Base-by-base conservation (phyloP, 192 early-diverging fungal genomes). In the Glomus cerebriforme region DNA sequence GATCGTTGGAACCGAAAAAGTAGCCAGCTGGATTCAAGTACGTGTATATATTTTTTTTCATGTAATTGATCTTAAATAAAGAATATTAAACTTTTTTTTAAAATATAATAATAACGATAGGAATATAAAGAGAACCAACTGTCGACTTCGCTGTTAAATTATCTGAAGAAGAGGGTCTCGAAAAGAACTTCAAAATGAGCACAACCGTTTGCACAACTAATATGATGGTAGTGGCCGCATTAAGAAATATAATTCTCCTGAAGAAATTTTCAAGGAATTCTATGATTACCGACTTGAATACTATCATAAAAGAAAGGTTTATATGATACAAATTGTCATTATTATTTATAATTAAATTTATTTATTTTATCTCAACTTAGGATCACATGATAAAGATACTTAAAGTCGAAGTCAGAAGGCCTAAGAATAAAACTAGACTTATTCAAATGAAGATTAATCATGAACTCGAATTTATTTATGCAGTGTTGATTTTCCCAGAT, bases 401-500 rank as follows among this genome's bases (percentile, higher is more conserved):
- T 9, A 84, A 89, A 15, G 88, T 88, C 69, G 91, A 95, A 34
- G 88, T 89, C 81, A 86, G 85, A 58, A 86, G 89, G 7, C 81
- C 94, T 2, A 92, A 96, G 73, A 97, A 97, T 86, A 94, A 94
- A 76, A 91, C 92, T 17, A 89, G 92, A 13, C 98, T 99, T 74
- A 93, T 98, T 45, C 81, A 90, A 59, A 95, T 97, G 86, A 96
- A 98, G 67, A 95, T 98, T 73, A 81, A 92, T 22, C 92, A 92
- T 47, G 91, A 92, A 66, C 88, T 99, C 8, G 79, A 88, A 31
- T 93, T 97, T 59, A n/a, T n/a, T n/a, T n/a, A n/a, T n/a, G n/a
- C n/a, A n/a, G n/a, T n/a, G n/a, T n/a, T n/a, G n/a, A n/a, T n/a
- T n/a, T n/a, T n/a, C n/a, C n/a, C n/a, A n/a, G n/a, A n/a, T n/a